Evolutionary conservation across 345 rosid species (phyloP), one percentile per base, ranked within the genome.

Genomic region (Diplotaxis tenuifolia): DNA sequence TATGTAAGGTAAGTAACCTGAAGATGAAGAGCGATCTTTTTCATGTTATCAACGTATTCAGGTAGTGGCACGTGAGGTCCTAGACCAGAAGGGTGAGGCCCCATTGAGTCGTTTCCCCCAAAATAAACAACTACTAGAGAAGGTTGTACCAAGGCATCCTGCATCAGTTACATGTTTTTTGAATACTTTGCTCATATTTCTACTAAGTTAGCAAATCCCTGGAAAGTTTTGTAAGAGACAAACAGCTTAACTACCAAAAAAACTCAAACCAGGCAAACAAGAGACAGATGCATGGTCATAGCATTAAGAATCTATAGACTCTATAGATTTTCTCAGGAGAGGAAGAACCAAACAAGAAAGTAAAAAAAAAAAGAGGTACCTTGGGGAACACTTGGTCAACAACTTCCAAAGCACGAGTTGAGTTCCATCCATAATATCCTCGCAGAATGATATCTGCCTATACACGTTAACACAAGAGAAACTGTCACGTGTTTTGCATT

Each of bases 41-140:
- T 83, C 97, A 90, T 90, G 84, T 96, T 90, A 23, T 90, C 88
- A n/a, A 90, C 65, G 59, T 88, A 96, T 64, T 90, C 89, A 52
- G 81, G 34, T 59, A 96, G 90, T 3, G 95, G 97, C 0, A 96
- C 97, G 58, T 96, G 98, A 63, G 98, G 97, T 54, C 99, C 99
- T 9, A 92, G 79, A 73, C 93, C 96, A 75, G 96, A 88, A 40
- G 97, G 53, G 75, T 96, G 98, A 82, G 99, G 81, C 12, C 92
- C 96, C 93, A 96, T 90, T 4, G 99, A 90, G 72, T 92, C 98
- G 52, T 96, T 96, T 59, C 98, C 99, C 22, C 99, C 99, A 79
- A 96, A 90, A 80, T 96, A 96, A 12, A 89, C 96, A 74, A 96
- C 82, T 68, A 90, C 88, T 77, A 96, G 71, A 67, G 89, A 77